phyloP scores from a whole-genome alignment of 2,329 filamentous ascomycete species.

The Aschersonia sp. region DNA sequence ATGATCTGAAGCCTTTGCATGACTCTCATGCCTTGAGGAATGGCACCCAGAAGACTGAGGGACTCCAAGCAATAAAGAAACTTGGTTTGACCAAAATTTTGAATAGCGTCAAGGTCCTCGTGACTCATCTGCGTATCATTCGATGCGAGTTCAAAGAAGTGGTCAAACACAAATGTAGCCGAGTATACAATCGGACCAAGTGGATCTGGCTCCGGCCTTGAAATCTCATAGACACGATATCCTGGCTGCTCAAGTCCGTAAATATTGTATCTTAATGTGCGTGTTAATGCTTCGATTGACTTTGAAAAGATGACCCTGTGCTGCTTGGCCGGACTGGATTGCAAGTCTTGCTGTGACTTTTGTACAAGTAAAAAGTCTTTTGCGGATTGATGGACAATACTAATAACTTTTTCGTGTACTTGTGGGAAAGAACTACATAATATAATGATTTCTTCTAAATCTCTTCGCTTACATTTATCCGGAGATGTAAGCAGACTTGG shows the following conservation, averaged over 20 bases:
- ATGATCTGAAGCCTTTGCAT: slow-evolving; percentile 3
- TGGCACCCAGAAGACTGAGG: slow-evolving; percentile 17
- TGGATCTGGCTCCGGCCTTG: slow-evolving; percentile 6
- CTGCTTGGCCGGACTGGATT: slow-evolving; percentile 11
- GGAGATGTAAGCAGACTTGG: slow-evolving; percentile 7
- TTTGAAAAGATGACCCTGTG: slow-evolving; percentile 18
- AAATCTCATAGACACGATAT: slow-evolving; percentile 3
- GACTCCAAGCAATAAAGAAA: slow-evolving; percentile 29
- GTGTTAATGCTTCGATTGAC: slow-evolving; percentile 17
- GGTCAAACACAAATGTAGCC: slow-evolving; percentile 8
- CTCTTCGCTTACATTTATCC: neutral
- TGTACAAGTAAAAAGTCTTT: slow-evolving; percentile 21
- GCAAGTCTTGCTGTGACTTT: slow-evolving; percentile 10
- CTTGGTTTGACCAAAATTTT: slow-evolving; percentile 19
- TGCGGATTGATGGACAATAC: slow-evolving; percentile 17
- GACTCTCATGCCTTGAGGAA: slow-evolving; percentile 8
- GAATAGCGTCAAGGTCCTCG: neutral
- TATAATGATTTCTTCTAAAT: neutral
- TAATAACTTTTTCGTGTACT: neutral
- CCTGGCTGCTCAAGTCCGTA: slow-evolving; percentile 13
- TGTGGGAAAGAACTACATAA: neutral
- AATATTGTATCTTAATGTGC: slow-evolving; percentile 18
- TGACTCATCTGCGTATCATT: neutral
- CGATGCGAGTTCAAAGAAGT: slow-evolving; percentile 4
- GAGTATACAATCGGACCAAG: slow-evolving; percentile 6